Conservation (phyloP, 768 basidiomycete genomes). For the Pleurotus salmoneostramineus region DNA sequence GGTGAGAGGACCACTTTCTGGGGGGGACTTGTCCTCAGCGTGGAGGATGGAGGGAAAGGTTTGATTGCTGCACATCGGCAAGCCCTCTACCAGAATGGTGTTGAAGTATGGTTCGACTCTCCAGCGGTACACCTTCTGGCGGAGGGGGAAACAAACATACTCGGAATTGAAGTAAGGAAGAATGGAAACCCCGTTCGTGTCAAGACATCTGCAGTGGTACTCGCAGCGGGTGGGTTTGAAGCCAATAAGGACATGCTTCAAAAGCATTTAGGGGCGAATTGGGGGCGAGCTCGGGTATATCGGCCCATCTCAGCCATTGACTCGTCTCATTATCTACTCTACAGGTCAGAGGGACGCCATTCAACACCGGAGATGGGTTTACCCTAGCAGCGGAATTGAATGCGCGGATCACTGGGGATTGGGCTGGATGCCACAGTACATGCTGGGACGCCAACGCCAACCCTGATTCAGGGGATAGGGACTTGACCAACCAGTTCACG, state of each 20-base stretch:
- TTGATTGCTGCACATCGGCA: slow-evolving; percentile 52
- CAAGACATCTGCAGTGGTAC: slow-evolving; percentile 40
- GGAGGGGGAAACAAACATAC: slow-evolving; percentile 30
- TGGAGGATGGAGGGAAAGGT: slow-evolving; percentile 67
- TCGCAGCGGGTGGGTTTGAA: slow-evolving; percentile 69
- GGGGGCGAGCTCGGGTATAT: slow-evolving; percentile 54
- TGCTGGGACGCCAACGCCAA: slow-evolving; percentile 67
- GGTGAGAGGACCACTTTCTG: slow-evolving; percentile 62
- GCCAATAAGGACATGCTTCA: slow-evolving; percentile 47
- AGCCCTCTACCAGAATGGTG: slow-evolving; percentile 44
- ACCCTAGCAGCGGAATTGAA: slow-evolving; percentile 45
- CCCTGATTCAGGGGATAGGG: slow-evolving; percentile 45
- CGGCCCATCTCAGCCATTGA: background rate
- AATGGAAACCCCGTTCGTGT: slow-evolving; percentile 33
- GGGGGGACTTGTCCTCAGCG: slow-evolving; percentile 63
- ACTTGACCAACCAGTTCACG: slow-evolving; percentile 65
- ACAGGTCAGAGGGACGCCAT: slow-evolving; percentile 68
- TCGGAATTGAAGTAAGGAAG: slow-evolving; percentile 41
- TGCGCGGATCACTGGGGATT: slow-evolving; percentile 60
- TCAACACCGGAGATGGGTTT: slow-evolving; percentile 67
- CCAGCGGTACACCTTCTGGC: slow-evolving; percentile 37
- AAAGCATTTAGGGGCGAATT: slow-evolving; percentile 53
- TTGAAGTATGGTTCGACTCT: slow-evolving; percentile 56
- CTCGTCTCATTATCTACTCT: background rate
- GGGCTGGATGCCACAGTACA: slow-evolving; percentile 67